phyloP scores from a whole-genome alignment of 2,329 filamentous ascomycete species.

The Thyridium curvatum region DNA sequence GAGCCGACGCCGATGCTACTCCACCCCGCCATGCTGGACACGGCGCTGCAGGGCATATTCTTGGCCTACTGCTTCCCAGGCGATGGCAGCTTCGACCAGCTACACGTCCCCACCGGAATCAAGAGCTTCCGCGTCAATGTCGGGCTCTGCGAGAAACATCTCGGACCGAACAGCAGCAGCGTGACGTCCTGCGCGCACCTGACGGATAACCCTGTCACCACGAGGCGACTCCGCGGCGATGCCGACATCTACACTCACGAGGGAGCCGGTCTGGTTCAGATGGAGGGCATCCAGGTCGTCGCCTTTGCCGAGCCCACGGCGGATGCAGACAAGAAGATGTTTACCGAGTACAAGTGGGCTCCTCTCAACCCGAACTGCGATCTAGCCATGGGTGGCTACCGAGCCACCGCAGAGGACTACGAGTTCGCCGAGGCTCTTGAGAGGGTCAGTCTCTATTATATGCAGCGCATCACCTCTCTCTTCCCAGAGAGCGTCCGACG shows the following conservation, averaged over 20 bases:
- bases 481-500: background rate
- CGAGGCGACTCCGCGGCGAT: conserved; percentile 1
- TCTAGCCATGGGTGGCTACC: background rate
- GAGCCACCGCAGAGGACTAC: conserved; percentile 1
- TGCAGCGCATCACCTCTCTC: background rate
- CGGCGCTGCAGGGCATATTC: conserved; percentile 20
- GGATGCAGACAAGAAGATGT: conserved; percentile 12
- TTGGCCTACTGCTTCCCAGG: conserved; percentile 18
- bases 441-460: conserved; percentile 1
- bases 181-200: conserved; percentile 1
- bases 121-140: conserved; percentile 10
- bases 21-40: conserved; percentile 19
- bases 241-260: conserved; percentile 10
- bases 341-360: conserved; percentile 5
- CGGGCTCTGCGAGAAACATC: background rate
- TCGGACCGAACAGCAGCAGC: background rate
- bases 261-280: conserved; percentile 7
- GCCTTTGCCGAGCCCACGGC: conserved; percentile 10
- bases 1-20: conserved; percentile 8
- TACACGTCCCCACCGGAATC: conserved; percentile 17
- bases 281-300: conserved; percentile 10
- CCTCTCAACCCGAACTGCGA: conserved; percentile 1
- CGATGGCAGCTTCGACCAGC: conserved; percentile 17
- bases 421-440: conserved; percentile 2
- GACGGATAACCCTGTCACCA: conserved; percentile 1